Evolutionary conservation across 306 rosid genomes (phyloP).

Genomic region (Mimosa pudica): DNA sequence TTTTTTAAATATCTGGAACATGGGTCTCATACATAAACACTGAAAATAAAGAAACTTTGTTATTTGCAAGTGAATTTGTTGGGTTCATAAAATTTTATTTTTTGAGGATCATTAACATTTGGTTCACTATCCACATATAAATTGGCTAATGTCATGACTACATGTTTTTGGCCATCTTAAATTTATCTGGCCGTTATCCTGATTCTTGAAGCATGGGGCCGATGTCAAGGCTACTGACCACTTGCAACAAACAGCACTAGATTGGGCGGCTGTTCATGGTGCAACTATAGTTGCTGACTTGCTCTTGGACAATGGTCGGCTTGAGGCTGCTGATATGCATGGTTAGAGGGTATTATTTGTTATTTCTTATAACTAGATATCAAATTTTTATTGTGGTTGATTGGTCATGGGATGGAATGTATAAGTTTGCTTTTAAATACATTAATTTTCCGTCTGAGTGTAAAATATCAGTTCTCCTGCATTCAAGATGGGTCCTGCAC

Average conservation of each 20-base stretch:
- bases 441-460: slow-evolving; percentile 24
- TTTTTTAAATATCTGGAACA: no score
- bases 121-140: no score
- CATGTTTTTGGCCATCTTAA: neutral
- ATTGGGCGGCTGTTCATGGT: slow-evolving; percentile 94
- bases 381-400: slow-evolving; percentile 22
- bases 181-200: slow-evolving; percentile 21
- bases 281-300: slow-evolving; percentile 72
- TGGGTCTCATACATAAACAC: no score
- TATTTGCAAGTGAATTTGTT: no score
- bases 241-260: slow-evolving; percentile 81
- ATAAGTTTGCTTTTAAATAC: slow-evolving; percentile 5
- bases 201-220: slow-evolving; percentile 67
- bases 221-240: slow-evolving; percentile 75
- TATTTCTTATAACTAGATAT: no score
- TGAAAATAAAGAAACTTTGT: no score
- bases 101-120: no score
- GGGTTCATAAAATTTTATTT: no score
- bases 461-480: neutral
- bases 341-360: slow-evolving; percentile 75
- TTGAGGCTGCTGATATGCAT: slow-evolving; percentile 79
- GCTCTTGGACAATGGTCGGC: slow-evolving; percentile 81
- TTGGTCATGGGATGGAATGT: slow-evolving; percentile 1
- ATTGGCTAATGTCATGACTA: no score
- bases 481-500: neutral